Conservation (phyloP, 2,329 filamentous ascomycete genomes). For the Penicillium rolfsii region DNA sequence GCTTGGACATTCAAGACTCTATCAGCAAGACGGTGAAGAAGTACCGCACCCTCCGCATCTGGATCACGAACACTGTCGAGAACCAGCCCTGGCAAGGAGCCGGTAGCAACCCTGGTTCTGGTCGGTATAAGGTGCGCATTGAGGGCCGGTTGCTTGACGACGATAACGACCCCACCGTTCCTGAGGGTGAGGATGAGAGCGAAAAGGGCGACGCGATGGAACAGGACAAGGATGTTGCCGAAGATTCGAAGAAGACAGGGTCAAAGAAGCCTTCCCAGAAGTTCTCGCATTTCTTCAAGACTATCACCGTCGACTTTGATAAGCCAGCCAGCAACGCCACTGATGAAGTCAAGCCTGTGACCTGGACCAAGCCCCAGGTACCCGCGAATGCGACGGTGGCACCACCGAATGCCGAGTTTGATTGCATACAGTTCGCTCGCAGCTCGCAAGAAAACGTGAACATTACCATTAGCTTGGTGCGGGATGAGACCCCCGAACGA, state of each 20-base stretch:
- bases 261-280: conserved; percentile 42
- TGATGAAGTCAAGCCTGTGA: conserved; percentile 58
- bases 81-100: conserved; percentile 84
- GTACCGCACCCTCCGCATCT: conserved; percentile 83
- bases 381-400: conserved; percentile 55
- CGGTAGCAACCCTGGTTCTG: conserved; percentile 41
- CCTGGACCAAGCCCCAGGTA: conserved; percentile 81
- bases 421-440: conserved; percentile 87
- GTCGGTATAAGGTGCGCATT: conserved; percentile 80
- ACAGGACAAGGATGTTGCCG: conserved; percentile 54
- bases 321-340: conserved; percentile 45
- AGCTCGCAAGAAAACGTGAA: conserved; percentile 92
- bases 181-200: conserved; percentile 51
- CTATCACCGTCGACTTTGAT: conserved; percentile 57
- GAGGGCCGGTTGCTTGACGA: conserved; percentile 82
- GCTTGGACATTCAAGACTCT: conserved; percentile 84
- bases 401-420: conserved; percentile 77
- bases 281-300: conserved; percentile 57
- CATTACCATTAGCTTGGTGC: conserved; percentile 80
- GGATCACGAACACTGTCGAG: conserved; percentile 93
- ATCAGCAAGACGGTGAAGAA: conserved; percentile 76
- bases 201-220: conserved; percentile 59
- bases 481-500: conserved; percentile 84
- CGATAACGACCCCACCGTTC: conserved; percentile 57
- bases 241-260: conserved; percentile 35